Percentiles rank a stretch among this genome's conserved stretches.
These are phyloP conservation scores for Cladophialophora chaetospira DNA, from an alignment of 2,329 filamentous ascomycete species.

Conservation along the genomic window DNA sequence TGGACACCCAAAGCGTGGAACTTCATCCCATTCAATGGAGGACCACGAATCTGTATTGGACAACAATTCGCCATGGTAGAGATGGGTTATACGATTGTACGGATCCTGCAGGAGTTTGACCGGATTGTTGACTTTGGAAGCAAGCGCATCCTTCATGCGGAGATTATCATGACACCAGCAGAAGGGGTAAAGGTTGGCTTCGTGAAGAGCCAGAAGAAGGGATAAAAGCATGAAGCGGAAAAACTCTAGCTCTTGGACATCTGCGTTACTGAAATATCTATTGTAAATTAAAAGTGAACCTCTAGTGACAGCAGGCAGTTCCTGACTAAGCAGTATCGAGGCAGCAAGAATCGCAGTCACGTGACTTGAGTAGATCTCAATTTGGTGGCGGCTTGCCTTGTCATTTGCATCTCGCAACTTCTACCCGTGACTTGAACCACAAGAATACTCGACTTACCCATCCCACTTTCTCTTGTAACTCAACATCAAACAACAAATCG, in stretches of 20 bases:
- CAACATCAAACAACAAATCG: not conserved
- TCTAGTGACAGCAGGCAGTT: too few relatives aligned
- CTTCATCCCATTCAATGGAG: slow-evolving; percentile 59
- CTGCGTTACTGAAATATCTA: too few relatives aligned
- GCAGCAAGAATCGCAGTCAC: too few relatives aligned
- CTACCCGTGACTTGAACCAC: slow-evolving; percentile 1
- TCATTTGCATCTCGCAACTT: slow-evolving; percentile 9
- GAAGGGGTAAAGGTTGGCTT: slow-evolving; percentile 34
- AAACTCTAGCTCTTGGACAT: not conserved
- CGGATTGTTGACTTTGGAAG: slow-evolving; percentile 38
- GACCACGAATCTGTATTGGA: slow-evolving; percentile 58
- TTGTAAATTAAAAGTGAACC: too few relatives aligned
- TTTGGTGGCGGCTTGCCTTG: slow-evolving; percentile 1
- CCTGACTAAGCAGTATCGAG: too few relatives aligned
- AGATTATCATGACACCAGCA: slow-evolving; percentile 33
- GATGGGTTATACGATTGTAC: slow-evolving; percentile 55
- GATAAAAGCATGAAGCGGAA: not conserved
- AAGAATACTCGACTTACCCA: not conserved
- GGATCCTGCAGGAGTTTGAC: slow-evolving; percentile 47
- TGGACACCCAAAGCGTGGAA: slow-evolving; percentile 58
- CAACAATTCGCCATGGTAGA: slow-evolving; percentile 63
- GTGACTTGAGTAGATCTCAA: not conserved
- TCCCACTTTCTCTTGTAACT: not conserved
- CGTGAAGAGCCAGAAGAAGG: slow-evolving; percentile 19
- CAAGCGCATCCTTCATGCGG: slow-evolving; percentile 22